Evolutionary conservation across 2,329 filamentous ascomycete species (phyloP).

Genomic region (Lecanosticta acicola): DNA sequence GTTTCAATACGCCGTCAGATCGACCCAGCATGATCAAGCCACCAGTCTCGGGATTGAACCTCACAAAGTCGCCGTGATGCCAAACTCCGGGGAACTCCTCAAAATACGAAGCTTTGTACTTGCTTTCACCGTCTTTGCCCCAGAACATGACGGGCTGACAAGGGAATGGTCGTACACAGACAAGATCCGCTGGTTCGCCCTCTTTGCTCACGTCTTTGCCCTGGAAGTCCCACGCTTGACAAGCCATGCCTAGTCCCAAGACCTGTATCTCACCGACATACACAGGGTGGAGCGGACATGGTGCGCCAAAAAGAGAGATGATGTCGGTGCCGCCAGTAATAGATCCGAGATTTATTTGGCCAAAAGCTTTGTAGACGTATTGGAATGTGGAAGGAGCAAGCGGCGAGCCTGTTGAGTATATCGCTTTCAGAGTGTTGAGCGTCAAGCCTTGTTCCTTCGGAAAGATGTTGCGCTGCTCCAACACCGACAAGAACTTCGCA

Average conservation of each 20-base stretch:
- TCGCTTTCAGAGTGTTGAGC: conserved; percentile 60
- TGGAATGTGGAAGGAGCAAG: conserved; percentile 87
- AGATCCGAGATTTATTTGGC: conserved; percentile 78
- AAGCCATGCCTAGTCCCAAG: conserved; percentile 47
- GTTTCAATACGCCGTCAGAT: conserved; percentile 89
- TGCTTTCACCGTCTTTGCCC: conserved; percentile 63
- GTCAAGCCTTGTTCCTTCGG: conserved; percentile 56
- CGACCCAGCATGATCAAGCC: conserved; percentile 87
- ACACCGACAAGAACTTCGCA: conserved; percentile 83
- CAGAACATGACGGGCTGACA: conserved; percentile 90
- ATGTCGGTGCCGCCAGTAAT: conserved; percentile 98
- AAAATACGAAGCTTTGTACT: conserved; percentile 83
- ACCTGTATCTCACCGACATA: conserved; percentile 48
- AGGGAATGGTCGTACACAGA: conserved; percentile 81
- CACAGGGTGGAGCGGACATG: conserved; percentile 53
- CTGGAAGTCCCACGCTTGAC: conserved; percentile 47
- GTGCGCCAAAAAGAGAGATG: conserved; percentile 86
- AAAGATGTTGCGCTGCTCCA: conserved; percentile 70
- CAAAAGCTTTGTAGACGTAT: conserved; percentile 83
- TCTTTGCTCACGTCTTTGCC: conserved; percentile 54
- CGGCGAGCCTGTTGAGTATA: conserved; percentile 91
- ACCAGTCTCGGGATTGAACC: conserved; percentile 63
- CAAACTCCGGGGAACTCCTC: conserved; percentile 72
- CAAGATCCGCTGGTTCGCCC: conserved; percentile 75
- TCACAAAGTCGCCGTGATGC: conserved; percentile 93